phyloP scores from a whole-genome alignment of 106 monocot genomes.

The Acorus calamus region DNA sequence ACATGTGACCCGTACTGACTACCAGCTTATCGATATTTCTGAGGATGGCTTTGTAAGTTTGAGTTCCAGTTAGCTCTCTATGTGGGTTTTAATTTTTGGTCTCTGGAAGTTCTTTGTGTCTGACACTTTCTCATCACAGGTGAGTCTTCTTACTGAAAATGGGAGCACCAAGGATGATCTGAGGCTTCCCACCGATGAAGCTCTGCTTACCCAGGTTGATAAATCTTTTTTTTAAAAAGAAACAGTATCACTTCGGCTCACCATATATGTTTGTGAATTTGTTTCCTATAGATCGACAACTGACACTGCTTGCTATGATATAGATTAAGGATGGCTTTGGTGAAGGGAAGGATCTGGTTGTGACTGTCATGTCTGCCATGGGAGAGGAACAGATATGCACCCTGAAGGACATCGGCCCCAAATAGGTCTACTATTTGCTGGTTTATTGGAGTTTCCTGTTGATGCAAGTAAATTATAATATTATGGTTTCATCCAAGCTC shows the following conservation, averaged over 20 bases:
- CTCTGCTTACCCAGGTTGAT: constrained; percentile 20
- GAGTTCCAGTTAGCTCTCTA: background rate
- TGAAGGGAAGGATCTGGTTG: background rate
- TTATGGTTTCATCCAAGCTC: too few relatives aligned
- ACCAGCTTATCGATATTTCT: constrained; percentile 38
- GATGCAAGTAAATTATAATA: too few relatives aligned
- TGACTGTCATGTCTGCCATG: constrained; percentile 13
- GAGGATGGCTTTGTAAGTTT: constrained; percentile 30
- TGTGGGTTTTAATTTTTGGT: background rate
- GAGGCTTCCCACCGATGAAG: constrained; percentile 35
- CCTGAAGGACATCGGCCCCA: constrained; percentile 1
- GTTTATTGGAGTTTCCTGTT: too few relatives aligned
- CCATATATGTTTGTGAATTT: too few relatives aligned
- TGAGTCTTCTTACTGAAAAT: constrained; percentile 32
- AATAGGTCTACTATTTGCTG: background rate
- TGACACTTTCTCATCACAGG: background rate
- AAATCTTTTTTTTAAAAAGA: background rate
- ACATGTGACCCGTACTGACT: constrained; percentile 31
- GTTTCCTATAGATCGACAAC: too few relatives aligned
- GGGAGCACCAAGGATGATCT: constrained; percentile 30
- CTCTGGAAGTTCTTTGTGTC: too few relatives aligned
- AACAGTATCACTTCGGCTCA: background rate
- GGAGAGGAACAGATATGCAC: background rate
- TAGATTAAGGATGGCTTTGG: constrained; percentile 9
- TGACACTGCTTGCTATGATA: too few relatives aligned